A percentile compares a stretch with the other conserved stretches of the same genome.
phyloP scores from a whole-genome alignment of 1,284 basidiomycete genomes.

The Farysia itapuensis region DNA sequence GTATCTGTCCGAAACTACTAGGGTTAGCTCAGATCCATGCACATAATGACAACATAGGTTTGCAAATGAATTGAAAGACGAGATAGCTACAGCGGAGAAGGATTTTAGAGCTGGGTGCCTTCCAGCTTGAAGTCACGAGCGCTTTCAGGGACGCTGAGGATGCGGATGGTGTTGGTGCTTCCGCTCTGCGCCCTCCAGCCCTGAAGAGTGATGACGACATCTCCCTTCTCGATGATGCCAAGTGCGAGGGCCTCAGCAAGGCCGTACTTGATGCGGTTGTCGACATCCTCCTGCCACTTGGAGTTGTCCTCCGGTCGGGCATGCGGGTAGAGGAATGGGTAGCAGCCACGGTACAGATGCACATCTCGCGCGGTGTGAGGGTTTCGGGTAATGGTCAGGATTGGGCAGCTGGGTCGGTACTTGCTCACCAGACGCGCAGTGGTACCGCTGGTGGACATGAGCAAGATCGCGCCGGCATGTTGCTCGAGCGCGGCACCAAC shows the following conservation, averaged over 20 bases:
- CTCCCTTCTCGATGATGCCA: constrained; percentile 85
- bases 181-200: constrained; percentile 98
- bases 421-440: constrained; percentile 95
- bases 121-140: constrained; percentile 55
- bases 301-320: constrained; percentile 77
- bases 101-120: too few relatives aligned
- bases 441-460: constrained; percentile 88
- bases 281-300: constrained; percentile 97
- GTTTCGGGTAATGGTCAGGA: constrained; percentile 88
- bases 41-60: too few relatives aligned
- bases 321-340: constrained; percentile 95
- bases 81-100: too few relatives aligned
- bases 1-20: too few relatives aligned
- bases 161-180: constrained; percentile 67
- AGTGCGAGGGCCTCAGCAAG: constrained; percentile 82
- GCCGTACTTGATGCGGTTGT: constrained; percentile 69
- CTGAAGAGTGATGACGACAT: constrained; percentile 90
- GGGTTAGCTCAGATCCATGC: too few relatives aligned
- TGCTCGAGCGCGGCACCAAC: constrained; percentile 58
- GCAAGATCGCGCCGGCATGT: constrained; percentile 70
- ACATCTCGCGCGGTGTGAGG: constrained; percentile 93
- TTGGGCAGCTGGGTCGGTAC: constrained; percentile 90
- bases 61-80: too few relatives aligned
- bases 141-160: constrained; percentile 50
- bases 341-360: constrained; percentile 94